Base-by-base conservation (phyloP, 1,284 basidiomycete genomes). In the Rhodotorula sp. region DNA sequence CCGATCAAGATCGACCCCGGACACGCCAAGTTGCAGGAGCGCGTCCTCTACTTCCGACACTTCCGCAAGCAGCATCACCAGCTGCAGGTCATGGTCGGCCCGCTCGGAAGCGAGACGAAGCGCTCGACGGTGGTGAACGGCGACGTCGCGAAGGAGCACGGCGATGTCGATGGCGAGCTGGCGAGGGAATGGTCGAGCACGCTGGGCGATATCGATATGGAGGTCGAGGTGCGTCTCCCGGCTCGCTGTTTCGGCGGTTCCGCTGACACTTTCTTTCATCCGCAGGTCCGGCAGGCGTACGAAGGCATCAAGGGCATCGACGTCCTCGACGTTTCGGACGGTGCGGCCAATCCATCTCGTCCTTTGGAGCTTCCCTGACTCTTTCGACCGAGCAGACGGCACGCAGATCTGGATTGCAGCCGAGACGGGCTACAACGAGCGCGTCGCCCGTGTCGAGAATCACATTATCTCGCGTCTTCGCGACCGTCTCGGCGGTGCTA, bases 1-100 rank as follows among this genome's bases (percentile, higher is more conserved):
- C 94, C 94, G 7, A 98, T 99, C 85, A 97, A 98, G 82, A 89
- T 99, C 69, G 86, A 87, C 37, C 87, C 92, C 8, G 94, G 91
- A 1, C 95, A 99, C 77, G 88, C 88, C 52, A 92, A 94, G 47
- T 83, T 99, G 56, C 91, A 95, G 81, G 93, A 96, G 78, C 85
- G 94, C 47, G 87, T 89, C 66, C 83, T 88, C 48, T 99, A 98
- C 81, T 81, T 99, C 30, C 85, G 90, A 64, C 91, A 92, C 50
- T 98, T 96, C 89, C 84, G 93, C 76, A 94, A 96, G 79, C 94
- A 97, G 77, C 96, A 99, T 77, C 93, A 99, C 78, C 95, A 99
- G 81, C 84, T 99, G 24, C 90, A 93, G 15, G 90, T 94, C 61
- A 99, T 99, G 94, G 97, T 94, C 2, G 91, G 90, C 22, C 94